Evolutionary conservation across 495 filamentous ascomycete genomes (phyloP).

Genomic region (Hypoxylon fragiforme): DNA sequence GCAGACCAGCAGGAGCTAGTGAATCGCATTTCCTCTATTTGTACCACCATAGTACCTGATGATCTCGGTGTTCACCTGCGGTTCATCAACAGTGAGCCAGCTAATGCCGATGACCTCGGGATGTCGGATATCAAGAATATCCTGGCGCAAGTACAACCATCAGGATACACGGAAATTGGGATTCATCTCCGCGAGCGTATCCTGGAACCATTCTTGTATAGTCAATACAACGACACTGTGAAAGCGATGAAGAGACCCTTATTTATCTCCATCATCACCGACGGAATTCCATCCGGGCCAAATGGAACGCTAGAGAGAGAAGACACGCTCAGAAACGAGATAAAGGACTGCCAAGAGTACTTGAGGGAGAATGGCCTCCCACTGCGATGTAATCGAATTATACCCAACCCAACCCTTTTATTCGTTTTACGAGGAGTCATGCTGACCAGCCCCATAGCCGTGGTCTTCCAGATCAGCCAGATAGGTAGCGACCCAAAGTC

Average conservation of each 20-base stretch:
- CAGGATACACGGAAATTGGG: slow-evolving; percentile 20
- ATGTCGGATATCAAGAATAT: slow-evolving; percentile 3
- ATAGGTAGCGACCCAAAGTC: slow-evolving; percentile 23
- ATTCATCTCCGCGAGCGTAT: slow-evolving; percentile 17
- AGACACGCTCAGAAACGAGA: slow-evolving; percentile 21
- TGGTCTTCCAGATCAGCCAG: slow-evolving; percentile 30
- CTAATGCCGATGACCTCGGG: slow-evolving; percentile 6
- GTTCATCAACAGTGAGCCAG: slow-evolving; percentile 14
- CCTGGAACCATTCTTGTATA: slow-evolving; percentile 17
- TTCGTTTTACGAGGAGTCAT: not conserved
- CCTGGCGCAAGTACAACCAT: slow-evolving; percentile 9
- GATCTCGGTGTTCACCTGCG: slow-evolving; percentile 24
- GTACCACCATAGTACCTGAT: slow-evolving; percentile 27
- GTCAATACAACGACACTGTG: slow-evolving; percentile 12
- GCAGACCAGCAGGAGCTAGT: slow-evolving; percentile 22
- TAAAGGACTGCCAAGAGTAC: slow-evolving; percentile 19
- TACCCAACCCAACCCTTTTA: not conserved
- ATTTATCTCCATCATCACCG: slow-evolving; percentile 26
- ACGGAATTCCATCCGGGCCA: slow-evolving; percentile 17
- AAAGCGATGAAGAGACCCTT: slow-evolving; percentile 14
- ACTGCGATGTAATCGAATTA: slow-evolving; percentile 10
- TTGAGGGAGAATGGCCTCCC: slow-evolving; percentile 18
- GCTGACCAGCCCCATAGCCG: slow-evolving; percentile 13
- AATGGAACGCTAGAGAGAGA: slow-evolving; percentile 5
- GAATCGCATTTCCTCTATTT: slow-evolving; percentile 14